These are phyloP conservation scores for Nakaseomyces nivariensis DNA, from an alignment of 1,139 yeast genomes.

Conservation along the genomic window DNA sequence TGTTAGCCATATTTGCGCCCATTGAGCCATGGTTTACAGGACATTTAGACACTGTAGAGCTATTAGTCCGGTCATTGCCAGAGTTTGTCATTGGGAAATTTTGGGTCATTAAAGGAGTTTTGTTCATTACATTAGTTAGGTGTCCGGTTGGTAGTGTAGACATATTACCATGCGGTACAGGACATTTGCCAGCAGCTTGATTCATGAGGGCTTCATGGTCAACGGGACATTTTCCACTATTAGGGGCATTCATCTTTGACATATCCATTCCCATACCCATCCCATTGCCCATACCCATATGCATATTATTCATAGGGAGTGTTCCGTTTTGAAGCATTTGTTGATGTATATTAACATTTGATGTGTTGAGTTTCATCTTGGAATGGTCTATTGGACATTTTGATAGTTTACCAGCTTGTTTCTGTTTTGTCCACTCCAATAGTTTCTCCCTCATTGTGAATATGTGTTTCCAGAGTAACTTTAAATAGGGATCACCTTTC, in stretches of 20 bases:
- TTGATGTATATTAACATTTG: not conserved
- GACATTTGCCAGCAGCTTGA: slow-evolving; percentile 9
- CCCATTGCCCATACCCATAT: not conserved
- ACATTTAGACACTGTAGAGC: slow-evolving; percentile 2
- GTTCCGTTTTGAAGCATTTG: not conserved
- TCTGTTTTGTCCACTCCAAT: slow-evolving; percentile 19
- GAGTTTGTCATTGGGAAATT: not conserved
- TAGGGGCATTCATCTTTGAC: not conserved
- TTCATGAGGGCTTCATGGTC: slow-evolving; percentile 8
- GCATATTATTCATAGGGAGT: not conserved
- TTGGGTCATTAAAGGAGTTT: not conserved
- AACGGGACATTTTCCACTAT: not conserved
- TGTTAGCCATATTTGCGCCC: slow-evolving; percentile 30
- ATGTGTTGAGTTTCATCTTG: not conserved
- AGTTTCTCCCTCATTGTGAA: slow-evolving; percentile 39
- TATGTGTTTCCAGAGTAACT: slow-evolving; percentile 43
- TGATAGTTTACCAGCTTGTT: not conserved
- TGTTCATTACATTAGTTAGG: not conserved
- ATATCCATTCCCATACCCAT: not conserved
- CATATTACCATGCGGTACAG: slow-evolving; percentile 9
- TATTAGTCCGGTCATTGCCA: not conserved
- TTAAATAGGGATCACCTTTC: slow-evolving; percentile 42
- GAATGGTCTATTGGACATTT: slow-evolving; percentile 4
- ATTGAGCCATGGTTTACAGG: slow-evolving; percentile 22
- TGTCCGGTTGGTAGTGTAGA: not conserved